Conservation (phyloP, 345 rosid genomes). For the Eucalyptus polyanthemos region DNA sequence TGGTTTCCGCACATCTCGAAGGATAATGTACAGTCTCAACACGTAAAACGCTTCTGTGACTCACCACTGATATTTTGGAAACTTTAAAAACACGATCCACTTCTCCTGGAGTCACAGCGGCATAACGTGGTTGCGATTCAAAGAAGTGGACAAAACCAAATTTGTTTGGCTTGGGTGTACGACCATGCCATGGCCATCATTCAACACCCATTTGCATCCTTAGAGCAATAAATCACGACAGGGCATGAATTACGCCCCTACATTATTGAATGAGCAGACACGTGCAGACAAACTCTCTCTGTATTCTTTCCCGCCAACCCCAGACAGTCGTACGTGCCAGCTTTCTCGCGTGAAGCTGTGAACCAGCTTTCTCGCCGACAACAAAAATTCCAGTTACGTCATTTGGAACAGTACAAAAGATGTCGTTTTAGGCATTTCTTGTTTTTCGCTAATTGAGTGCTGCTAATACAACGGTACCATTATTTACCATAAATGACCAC, state of each 20-base stretch:
- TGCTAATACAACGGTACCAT: no score
- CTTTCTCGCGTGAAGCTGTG: no score
- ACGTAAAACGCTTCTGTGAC: background rate
- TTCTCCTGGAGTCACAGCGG: background rate
- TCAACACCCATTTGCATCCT: background rate
- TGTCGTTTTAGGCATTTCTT: no score
- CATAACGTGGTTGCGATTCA: background rate
- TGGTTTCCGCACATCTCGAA: background rate
- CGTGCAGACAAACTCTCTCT: no score
- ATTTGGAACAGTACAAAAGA: no score
- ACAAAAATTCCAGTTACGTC: no score
- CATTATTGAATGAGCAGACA: no score
- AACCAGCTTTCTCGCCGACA: no score
- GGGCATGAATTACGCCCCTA: background rate
- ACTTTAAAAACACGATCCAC: background rate
- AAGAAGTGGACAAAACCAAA: background rate
- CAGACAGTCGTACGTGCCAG: no score
- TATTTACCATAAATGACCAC: no score
- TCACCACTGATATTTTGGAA: rapidly evolving
- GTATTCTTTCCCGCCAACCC: no score
- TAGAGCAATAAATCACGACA: background rate
- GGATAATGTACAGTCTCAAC: background rate
- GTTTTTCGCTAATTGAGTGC: no score
- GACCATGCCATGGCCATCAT: background rate
- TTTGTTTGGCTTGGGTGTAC: background rate